Percentiles rank a stretch among this genome's conserved stretches.
Evolutionary conservation across 176 grass and related monocot genomes (phyloP).

Genomic region (Triticum monococcum): DNA sequence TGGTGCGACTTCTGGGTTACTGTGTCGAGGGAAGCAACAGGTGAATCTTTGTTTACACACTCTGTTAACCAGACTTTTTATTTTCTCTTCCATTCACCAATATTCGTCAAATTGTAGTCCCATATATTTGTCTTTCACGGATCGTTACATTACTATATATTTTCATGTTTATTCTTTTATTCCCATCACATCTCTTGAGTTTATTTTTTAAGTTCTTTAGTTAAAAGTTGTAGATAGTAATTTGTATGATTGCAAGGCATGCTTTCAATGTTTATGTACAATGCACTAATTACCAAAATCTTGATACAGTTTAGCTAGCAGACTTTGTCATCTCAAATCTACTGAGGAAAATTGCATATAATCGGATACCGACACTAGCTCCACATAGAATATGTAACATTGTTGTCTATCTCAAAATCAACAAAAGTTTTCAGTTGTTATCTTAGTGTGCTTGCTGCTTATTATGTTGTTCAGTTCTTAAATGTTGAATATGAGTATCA

Average conservation of each 20-base stretch:
- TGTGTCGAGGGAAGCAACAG: slow-evolving; percentile 66
- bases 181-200: background rate
- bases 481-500: background rate
- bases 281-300: background rate
- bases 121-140: background rate
- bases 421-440: background rate
- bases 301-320: background rate
- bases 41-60: slow-evolving; percentile 29
- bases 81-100: background rate
- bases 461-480: background rate
- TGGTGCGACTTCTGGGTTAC: slow-evolving; percentile 64
- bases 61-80: background rate
- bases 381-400: background rate
- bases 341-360: background rate
- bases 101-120: background rate
- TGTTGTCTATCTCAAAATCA: background rate
- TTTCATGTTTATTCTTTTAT: slow-evolving; percentile 4
- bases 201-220: background rate
- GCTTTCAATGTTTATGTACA: background rate
- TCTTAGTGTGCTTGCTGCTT: background rate
- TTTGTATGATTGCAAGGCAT: background rate
- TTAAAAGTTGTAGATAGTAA: background rate
- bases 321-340: background rate
- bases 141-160: background rate
- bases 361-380: background rate